A percentile compares a stretch with the other conserved stretches of the same genome.
Evolutionary conservation across 371 early-diverging fungal species (phyloP).

Genomic region (Mortierella sp.): DNA sequence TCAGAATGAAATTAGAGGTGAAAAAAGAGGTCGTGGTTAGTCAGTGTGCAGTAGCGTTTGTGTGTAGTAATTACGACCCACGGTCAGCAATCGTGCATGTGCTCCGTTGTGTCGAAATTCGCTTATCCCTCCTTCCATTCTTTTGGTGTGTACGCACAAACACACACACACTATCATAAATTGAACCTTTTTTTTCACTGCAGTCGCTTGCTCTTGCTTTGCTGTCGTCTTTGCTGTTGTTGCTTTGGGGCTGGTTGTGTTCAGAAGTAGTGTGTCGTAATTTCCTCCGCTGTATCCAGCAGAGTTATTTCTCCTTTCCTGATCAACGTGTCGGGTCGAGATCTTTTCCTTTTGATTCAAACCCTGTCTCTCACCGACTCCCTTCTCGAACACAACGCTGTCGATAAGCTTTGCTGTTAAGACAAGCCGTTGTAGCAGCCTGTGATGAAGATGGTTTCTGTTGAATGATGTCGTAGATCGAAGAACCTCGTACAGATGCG

Average conservation of each 20-base stretch:
- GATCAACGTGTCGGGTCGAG: background rate
- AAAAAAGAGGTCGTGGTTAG: background rate
- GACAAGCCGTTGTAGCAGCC: background rate
- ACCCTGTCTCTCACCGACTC: background rate
- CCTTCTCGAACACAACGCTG: background rate
- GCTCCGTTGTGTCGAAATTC: background rate
- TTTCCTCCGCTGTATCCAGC: background rate
- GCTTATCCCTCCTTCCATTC: background rate
- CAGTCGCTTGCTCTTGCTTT: background rate
- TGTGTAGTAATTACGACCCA: background rate
- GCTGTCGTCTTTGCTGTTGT: background rate
- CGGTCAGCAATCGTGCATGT: background rate
- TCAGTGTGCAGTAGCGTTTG: background rate
- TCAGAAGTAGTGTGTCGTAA: slow-evolving; percentile 69
- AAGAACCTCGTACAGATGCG: background rate
- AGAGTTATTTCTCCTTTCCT: background rate
- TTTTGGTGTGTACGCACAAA: background rate
- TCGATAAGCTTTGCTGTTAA: background rate
- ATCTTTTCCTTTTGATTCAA: background rate
- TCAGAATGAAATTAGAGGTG: background rate
- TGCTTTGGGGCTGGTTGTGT: background rate
- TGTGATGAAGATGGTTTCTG: too few species aligned
- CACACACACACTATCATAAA: background rate
- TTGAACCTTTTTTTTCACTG: background rate
- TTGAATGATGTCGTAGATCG: background rate